Conservation (phyloP, 1,284 basidiomycete species). For the Moesziomyces globuligerus region DNA sequence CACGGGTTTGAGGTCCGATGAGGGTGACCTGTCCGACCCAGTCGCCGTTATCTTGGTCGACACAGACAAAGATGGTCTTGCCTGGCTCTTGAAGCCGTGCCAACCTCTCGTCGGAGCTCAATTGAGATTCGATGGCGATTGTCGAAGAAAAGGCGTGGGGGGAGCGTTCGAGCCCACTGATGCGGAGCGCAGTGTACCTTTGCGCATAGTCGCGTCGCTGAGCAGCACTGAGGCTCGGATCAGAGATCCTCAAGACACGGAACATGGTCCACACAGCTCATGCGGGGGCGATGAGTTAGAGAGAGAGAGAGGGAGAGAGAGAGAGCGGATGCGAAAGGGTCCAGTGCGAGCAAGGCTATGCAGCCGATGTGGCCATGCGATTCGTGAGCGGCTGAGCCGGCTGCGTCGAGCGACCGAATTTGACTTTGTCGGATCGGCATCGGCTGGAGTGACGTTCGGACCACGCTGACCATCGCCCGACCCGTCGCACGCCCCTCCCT, state of each 20-base stretch:
- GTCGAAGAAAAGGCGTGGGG: slow-evolving; percentile 27
- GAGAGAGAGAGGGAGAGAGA: no score
- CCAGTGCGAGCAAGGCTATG: no score
- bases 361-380: no score
- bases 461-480: no score
- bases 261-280: slow-evolving; percentile 1
- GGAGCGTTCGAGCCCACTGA: slow-evolving; percentile 14
- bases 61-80: slow-evolving; percentile 18
- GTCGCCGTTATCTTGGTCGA: not conserved
- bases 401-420: no score
- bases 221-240: slow-evolving; percentile 1
- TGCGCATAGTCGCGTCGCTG: slow-evolving; percentile 9
- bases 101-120: slow-evolving; percentile 3
- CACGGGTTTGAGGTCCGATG: slow-evolving; percentile 9
- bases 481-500: no score
- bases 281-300: not conserved
- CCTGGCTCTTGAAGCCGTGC: slow-evolving; percentile 9
- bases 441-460: no score
- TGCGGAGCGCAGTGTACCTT: slow-evolving; percentile 12
- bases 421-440: not conserved
- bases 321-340: no score
- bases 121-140: slow-evolving; percentile 7
- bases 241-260: slow-evolving; percentile 8
- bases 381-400: no score
- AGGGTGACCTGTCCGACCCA: slow-evolving; percentile 20